Evolutionary conservation across 345 rosid genomes (phyloP).

Genomic region (Combretum micranthum): DNA sequence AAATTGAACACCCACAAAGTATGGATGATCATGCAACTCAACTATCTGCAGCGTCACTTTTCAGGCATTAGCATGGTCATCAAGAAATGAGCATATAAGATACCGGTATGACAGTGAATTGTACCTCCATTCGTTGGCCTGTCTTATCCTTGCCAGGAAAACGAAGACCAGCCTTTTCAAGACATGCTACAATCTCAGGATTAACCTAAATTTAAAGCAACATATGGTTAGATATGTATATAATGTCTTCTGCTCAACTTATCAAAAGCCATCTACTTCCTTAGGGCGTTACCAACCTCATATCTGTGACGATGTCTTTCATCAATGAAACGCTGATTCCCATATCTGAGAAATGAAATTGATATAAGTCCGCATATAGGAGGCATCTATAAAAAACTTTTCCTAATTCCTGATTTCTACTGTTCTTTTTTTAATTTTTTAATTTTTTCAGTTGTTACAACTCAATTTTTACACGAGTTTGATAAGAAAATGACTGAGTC

Average conservation of each 20-base stretch:
- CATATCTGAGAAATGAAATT: constrained; percentile 43
- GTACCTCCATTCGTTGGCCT: constrained; percentile 83
- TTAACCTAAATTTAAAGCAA: constrained; percentile 52
- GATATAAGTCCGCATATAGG: neutral
- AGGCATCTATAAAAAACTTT: neutral
- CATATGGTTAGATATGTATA: neutral
- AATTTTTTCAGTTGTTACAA: too few species aligned
- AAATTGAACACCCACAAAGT: constrained; percentile 76
- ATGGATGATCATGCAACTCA: constrained; percentile 68
- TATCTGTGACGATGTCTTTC: constrained; percentile 97
- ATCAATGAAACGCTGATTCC: constrained; percentile 54
- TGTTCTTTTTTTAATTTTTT: neutral
- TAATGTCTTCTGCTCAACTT: too few species aligned
- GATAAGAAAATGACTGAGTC: too few species aligned
- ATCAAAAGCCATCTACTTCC: too few species aligned
- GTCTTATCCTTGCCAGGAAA: constrained; percentile 93
- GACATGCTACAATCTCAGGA: constrained; percentile 64
- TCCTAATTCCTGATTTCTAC: neutral
- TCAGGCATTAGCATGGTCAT: neutral
- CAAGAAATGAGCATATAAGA: neutral
- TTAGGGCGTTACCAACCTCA: constrained; percentile 41
- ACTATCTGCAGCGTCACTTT: constrained; percentile 38
- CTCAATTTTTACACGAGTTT: too few species aligned
- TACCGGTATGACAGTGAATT: neutral
- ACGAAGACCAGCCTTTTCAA: constrained; percentile 72